Conservation (phyloP, 306 rosid genomes). For the Lupinus albus region DNA sequence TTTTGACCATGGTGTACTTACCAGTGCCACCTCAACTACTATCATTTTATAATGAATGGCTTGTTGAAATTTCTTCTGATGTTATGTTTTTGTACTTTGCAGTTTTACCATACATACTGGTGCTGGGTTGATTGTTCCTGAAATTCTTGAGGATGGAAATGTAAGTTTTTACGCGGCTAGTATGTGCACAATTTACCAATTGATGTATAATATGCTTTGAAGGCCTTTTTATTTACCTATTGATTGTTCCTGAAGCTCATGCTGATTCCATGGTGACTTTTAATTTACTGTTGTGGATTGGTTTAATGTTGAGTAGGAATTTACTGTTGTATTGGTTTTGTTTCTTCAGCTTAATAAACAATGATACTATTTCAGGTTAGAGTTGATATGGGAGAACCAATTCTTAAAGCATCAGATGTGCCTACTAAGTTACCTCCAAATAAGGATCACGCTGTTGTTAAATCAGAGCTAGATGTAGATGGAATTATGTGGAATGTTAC, state of each 20-base stretch:
- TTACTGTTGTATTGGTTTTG: constrained; percentile 17
- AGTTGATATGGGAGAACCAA: constrained; percentile 97
- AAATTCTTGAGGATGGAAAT: constrained; percentile 76
- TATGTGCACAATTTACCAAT: constrained; percentile 33
- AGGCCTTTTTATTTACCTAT: too few species aligned
- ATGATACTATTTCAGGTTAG: constrained; percentile 62
- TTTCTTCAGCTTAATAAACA: constrained; percentile 25
- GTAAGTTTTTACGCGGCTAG: constrained; percentile 41
- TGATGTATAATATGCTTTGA: constrained; percentile 9
- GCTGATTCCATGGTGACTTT: constrained; percentile 31
- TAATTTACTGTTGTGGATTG: constrained; percentile 13
- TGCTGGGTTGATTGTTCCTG: constrained; percentile 89
- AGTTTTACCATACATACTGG: constrained; percentile 89
- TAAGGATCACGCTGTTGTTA: constrained; percentile 63
- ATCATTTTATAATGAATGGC: neutral
- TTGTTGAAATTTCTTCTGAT: constrained; percentile 25
- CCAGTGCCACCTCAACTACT: constrained; percentile 8
- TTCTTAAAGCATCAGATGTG: constrained; percentile 79
- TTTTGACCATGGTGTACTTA: constrained; percentile 3
- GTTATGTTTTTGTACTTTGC: constrained; percentile 21
- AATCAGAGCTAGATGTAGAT: constrained; percentile 68
- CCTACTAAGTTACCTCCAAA: constrained; percentile 74
- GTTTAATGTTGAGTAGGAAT: neutral
- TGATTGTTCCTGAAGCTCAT: too few species aligned
- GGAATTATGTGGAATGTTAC: constrained; percentile 87